phyloP scores from a whole-genome alignment of 495 filamentous ascomycete species.

The Penicillium goetzii region DNA sequence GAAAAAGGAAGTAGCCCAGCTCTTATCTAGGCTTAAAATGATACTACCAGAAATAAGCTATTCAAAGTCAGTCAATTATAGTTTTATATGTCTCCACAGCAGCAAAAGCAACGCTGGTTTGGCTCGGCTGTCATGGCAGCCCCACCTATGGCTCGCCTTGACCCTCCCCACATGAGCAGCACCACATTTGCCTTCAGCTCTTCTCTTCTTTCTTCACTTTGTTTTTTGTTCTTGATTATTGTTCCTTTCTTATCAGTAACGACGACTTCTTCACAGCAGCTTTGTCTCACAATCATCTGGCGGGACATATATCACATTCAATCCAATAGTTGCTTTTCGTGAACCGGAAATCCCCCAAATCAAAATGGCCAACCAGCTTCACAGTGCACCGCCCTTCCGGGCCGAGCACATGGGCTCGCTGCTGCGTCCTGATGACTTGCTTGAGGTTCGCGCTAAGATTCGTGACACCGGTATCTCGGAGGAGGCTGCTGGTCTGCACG shows the following conservation, averaged over 20 bases:
- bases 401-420: conserved; percentile 76
- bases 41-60: not conserved
- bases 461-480: conserved; percentile 51
- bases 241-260: not conserved
- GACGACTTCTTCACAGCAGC: not conserved
- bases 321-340: not conserved
- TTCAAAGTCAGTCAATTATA: not conserved
- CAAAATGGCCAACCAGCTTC: conserved; percentile 29
- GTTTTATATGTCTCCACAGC: not conserved
- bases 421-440: conserved; percentile 63
- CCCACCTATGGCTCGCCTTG: conserved; percentile 9
- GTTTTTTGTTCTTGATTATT: conserved; percentile 3
- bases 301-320: not conserved
- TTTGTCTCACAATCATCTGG: not conserved
- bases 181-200: conserved; percentile 12
- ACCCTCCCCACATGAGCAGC: conserved; percentile 15
- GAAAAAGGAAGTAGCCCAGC: no score
- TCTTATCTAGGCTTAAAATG: not conserved
- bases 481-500: conserved; percentile 40
- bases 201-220: conserved; percentile 3
- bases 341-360: conserved; percentile 7
- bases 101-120: not conserved
- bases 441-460: conserved; percentile 56
- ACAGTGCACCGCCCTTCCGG: conserved; percentile 61
- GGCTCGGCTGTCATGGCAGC: not conserved